These are phyloP conservation scores for Nelumbo lutea DNA, from an alignment of 164 flowering plant species.

Conservation along the genomic window DNA sequence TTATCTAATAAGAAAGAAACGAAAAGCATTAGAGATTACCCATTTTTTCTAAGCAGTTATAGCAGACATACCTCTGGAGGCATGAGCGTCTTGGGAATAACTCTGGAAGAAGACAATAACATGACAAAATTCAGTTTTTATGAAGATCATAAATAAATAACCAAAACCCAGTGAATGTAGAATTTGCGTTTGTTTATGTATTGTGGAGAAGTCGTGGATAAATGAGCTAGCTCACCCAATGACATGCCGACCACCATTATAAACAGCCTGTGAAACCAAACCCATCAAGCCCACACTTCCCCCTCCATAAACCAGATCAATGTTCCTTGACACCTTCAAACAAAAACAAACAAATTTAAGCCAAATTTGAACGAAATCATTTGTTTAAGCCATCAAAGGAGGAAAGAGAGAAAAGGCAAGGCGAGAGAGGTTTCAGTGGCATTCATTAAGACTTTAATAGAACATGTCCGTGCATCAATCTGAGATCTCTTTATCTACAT, in stretches of 20 bases:
- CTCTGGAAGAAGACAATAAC: slow-evolving; percentile 68
- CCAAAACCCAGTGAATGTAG: background rate
- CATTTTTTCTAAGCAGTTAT: background rate
- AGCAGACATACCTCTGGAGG: slow-evolving; percentile 86
- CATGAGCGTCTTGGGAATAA: slow-evolving; percentile 98
- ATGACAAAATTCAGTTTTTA: slow-evolving; percentile 44
- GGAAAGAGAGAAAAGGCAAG: background rate
- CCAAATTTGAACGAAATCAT: background rate
- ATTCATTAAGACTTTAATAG: too few species aligned
- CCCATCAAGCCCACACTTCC: slow-evolving; percentile 97
- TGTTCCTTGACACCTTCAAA: slow-evolving; percentile 79
- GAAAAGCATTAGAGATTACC: too few species aligned
- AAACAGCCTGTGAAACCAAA: slow-evolving; percentile 89
- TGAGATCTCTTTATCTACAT: too few species aligned
- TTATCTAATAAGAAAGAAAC: too few species aligned
- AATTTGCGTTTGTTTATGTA: background rate
- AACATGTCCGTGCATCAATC: too few species aligned
- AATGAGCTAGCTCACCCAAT: slow-evolving; percentile 49
- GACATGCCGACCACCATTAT: slow-evolving; percentile 85
- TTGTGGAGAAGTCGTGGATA: background rate
- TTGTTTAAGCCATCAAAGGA: background rate
- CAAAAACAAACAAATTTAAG: slow-evolving; percentile 11
- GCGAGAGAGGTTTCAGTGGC: too few species aligned
- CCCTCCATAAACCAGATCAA: slow-evolving; percentile 96
- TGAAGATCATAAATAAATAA: slow-evolving; percentile 8